phyloP scores from a whole-genome alignment of 495 filamentous ascomycete genomes.

The Penicillium ochrochloron region DNA sequence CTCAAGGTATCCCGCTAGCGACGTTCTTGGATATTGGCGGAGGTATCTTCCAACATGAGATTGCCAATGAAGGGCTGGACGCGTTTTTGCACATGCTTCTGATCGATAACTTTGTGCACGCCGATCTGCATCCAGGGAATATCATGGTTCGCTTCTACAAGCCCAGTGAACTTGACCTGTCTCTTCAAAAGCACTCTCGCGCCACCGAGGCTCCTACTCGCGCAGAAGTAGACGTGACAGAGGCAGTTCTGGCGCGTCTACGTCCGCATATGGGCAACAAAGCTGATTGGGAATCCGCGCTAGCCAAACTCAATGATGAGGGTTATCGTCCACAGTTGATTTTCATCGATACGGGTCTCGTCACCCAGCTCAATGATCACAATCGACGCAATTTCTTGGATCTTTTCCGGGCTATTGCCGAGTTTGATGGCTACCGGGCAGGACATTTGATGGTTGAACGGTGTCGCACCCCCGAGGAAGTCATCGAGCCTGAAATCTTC shows the following conservation, averaged over 20 bases:
- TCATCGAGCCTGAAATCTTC: constrained; percentile 87
- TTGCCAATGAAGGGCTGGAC: constrained; percentile 93
- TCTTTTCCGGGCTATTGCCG: constrained; percentile 92
- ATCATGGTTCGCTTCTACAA: constrained; percentile 99
- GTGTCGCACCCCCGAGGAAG: constrained; percentile 85
- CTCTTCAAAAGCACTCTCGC: constrained; percentile 56
- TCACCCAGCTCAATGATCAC: constrained; percentile 85
- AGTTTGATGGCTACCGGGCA: constrained; percentile 96
- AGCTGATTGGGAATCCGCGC: constrained; percentile 70
- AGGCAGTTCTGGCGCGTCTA: constrained; percentile 78
- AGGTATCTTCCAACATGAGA: constrained; percentile 90
- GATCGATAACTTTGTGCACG: constrained; percentile 97
- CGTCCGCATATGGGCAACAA: constrained; percentile 69
- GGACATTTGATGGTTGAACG: constrained; percentile 96
- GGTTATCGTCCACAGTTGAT: constrained; percentile 93
- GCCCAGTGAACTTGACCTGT: constrained; percentile 69
- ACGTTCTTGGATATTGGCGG: constrained; percentile 90
- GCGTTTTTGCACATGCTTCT: constrained; percentile 98
- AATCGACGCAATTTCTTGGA: constrained; percentile 95
- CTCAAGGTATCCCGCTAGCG: constrained; percentile 87
- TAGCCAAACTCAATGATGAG: constrained; percentile 81
- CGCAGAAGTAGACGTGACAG: constrained; percentile 75
- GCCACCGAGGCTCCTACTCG: constrained; percentile 56
- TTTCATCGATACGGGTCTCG: constrained; percentile 97
- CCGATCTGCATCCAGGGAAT: constrained; percentile 97